Evolutionary conservation across 768 basidiomycete species (phyloP).

Genomic region (Cytidiella melzeri): DNA sequence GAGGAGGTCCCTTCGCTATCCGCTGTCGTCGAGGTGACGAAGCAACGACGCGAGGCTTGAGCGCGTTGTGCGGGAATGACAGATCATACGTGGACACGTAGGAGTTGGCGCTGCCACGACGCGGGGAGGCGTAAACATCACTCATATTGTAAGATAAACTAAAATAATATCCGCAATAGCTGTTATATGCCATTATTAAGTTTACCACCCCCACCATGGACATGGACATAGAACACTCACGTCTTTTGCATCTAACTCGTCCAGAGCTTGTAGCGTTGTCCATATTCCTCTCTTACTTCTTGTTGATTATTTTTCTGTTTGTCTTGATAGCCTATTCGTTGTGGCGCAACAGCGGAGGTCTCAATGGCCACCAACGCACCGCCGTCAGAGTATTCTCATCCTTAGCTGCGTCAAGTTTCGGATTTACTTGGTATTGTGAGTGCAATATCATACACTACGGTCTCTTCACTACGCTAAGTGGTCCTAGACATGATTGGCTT

Average conservation of each 20-base stretch:
- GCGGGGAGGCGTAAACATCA: too few relatives aligned
- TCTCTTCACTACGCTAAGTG: not conserved
- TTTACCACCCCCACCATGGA: too few relatives aligned
- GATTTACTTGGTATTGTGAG: slow-evolving; percentile 49
- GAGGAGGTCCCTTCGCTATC: too few relatives aligned
- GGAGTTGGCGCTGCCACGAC: too few relatives aligned
- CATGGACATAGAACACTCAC: not conserved
- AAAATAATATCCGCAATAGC: too few relatives aligned
- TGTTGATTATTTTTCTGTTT: slow-evolving; percentile 26
- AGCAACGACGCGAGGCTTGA: too few relatives aligned
- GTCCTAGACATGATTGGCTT: slow-evolving; percentile 40
- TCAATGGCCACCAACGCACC: slow-evolving; percentile 8
- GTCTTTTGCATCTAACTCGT: not conserved
- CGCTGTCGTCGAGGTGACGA: too few relatives aligned
- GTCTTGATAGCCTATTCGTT: slow-evolving; percentile 19
- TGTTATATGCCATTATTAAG: too few relatives aligned
- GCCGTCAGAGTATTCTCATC: slow-evolving; percentile 24
- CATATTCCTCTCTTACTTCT: slow-evolving; percentile 32
- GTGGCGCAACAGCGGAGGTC: slow-evolving; percentile 8
- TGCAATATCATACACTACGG: too few relatives aligned
- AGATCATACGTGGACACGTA: too few relatives aligned
- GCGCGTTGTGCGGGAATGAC: too few relatives aligned
- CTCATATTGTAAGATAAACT: too few relatives aligned
- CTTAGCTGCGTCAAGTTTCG: slow-evolving; percentile 32
- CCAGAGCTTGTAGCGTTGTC: slow-evolving; percentile 15